Evolutionary conservation across 1,284 basidiomycete species (phyloP), one percentile per base, ranked within the genome.

Genomic region (Ustilago loliicola): DNA sequence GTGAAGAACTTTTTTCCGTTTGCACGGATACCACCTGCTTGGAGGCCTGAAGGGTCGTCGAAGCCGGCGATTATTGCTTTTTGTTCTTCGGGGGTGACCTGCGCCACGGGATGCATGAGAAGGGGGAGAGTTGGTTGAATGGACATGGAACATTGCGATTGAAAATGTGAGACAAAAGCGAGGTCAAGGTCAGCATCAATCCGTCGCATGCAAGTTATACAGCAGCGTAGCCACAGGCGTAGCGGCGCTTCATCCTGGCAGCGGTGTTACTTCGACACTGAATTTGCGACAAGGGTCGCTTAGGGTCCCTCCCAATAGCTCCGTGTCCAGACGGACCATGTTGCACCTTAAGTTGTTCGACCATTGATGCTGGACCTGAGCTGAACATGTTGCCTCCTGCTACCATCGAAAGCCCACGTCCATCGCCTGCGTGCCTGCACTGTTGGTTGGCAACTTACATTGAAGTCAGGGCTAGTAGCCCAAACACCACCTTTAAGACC

Each of bases 401-500:
- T 48, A n/a, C 45, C 21, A 48, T 48, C 19, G 38, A 59, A 59
- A 23, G 29, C 47, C 34, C 36, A 8, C 50, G 8, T 30, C 13
- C 5, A 13, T 19, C 13, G 3, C 17, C 11, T 17, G 13, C 38
- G 11, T 6, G 19, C 19, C 21, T 11, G 21, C n/a, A 21, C 1
- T 6, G 3, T 10, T 11, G n/a, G 7, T n/a, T 45, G n/a, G 4
- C n/a, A 23, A 83, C 81, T 58, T 86, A 96, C 94, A 34, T 86
- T 89, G 88, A 92, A 95, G n/a, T 91, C 93, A 10, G 90, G 15
- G 17, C 91, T 91, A 7, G 90, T 82, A 23, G 94, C 95, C 96
- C 96, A 98, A 29, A 96, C 89, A 71, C 96, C 95, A 57, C 95
- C 94, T 81, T 91, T 88, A 77, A 90, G 90, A 47, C 95, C 95